These are phyloP conservation scores for Datisca glomerata DNA, from an alignment of 306 rosid genomes.

Conservation along the genomic window DNA sequence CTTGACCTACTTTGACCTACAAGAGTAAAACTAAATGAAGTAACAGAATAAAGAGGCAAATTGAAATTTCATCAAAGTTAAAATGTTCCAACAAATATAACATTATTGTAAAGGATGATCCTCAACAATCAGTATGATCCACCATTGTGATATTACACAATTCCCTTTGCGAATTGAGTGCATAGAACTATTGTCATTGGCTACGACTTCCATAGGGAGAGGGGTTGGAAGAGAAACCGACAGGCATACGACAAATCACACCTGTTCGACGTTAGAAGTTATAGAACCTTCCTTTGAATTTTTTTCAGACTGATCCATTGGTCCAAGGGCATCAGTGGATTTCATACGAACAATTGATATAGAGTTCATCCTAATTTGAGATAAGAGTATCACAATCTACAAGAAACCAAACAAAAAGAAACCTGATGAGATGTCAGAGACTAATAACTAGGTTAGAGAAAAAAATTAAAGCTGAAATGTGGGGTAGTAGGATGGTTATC, in stretches of 20 bases:
- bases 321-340: slow-evolving; percentile 40
- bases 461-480: too few relatives aligned
- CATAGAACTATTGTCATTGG: too few relatives aligned
- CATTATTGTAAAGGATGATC: slow-evolving; percentile 10
- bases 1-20: slow-evolving; percentile 78
- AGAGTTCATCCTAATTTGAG: slow-evolving; percentile 87
- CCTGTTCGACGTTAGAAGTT: slow-evolving; percentile 81
- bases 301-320: slow-evolving; percentile 25
- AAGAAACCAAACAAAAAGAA: too few relatives aligned
- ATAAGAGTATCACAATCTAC: slow-evolving; percentile 60
- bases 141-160: neutral
- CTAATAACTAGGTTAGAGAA: too few relatives aligned
- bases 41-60: too few relatives aligned
- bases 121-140: neutral
- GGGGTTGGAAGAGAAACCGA: too few relatives aligned
- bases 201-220: too few relatives aligned
- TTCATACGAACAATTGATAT: slow-evolving; percentile 66
- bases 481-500: too few relatives aligned
- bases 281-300: slow-evolving; percentile 17
- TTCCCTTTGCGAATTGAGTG: neutral
- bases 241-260: slow-evolving; percentile 20
- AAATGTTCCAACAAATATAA: too few relatives aligned
- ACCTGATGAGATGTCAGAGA: too few relatives aligned
- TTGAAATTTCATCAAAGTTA: too few relatives aligned
- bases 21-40: slow-evolving; percentile 16